phyloP scores from a whole-genome alignment of 2,329 filamentous ascomycete species.

The Aureobasidium sp. region DNA sequence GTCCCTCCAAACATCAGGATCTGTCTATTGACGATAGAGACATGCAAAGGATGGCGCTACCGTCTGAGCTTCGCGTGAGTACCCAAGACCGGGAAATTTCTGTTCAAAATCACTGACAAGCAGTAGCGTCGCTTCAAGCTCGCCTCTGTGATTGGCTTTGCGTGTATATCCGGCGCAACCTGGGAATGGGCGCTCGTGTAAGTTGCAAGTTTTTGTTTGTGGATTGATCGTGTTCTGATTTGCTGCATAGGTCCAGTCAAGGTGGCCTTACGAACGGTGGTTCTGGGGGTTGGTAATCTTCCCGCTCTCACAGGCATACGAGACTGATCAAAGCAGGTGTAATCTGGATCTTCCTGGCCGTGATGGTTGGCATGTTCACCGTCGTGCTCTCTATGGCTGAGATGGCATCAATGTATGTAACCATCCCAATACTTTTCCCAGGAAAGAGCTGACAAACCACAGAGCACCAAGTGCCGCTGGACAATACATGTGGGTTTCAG shows the following conservation, averaged over 20 bases:
- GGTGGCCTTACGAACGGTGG: constrained; percentile 15
- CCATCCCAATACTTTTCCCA: neutral
- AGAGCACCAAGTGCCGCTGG: constrained; percentile 48
- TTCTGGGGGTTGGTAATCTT: constrained; percentile 38
- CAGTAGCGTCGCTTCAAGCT: constrained; percentile 22
- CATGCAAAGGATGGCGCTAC: constrained; percentile 25
- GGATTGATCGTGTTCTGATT: neutral
- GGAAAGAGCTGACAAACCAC: constrained; percentile 20
- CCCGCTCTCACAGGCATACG: neutral
- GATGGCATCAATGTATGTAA: constrained; percentile 39
- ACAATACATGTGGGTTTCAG: constrained; percentile 52
- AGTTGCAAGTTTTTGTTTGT: neutral
- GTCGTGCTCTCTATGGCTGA: constrained; percentile 40
- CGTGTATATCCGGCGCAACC: constrained; percentile 21
- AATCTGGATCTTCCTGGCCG: constrained; percentile 44
- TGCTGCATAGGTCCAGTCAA: neutral
- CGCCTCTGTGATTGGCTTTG: constrained; percentile 23
- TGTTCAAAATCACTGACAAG: constrained; percentile 3
- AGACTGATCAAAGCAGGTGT: constrained; percentile 34
- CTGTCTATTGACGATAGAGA: constrained; percentile 9
- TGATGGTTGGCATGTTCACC: constrained; percentile 37
- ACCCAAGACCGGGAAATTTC: neutral
- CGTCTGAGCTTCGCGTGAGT: constrained; percentile 18
- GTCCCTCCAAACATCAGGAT: neutral
- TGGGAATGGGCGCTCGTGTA: constrained; percentile 19